Evolutionary conservation across 2,329 filamentous ascomycete genomes (phyloP).

Genomic region (Aspergillus vadensis): DNA sequence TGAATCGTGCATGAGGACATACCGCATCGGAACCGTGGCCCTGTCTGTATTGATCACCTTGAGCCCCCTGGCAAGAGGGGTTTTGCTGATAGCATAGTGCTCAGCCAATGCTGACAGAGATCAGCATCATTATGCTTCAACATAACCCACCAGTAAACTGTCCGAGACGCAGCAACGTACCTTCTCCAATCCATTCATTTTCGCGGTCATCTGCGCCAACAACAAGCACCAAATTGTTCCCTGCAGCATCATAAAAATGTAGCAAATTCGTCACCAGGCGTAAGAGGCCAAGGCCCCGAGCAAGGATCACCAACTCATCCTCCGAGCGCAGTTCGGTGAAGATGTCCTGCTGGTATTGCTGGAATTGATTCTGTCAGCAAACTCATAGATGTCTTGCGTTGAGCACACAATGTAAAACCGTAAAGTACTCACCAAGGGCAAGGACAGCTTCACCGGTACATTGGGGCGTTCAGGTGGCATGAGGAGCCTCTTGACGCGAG

Average conservation of each 20-base stretch:
- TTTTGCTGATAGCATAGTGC: slow-evolving; percentile 86
- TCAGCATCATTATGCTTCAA: slow-evolving; percentile 12
- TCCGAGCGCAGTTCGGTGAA: slow-evolving; percentile 87
- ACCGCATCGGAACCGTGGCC: slow-evolving; percentile 76
- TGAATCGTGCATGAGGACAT: slow-evolving; percentile 14
- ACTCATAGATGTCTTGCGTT: background rate
- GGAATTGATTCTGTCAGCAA: slow-evolving; percentile 21
- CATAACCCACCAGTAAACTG: background rate
- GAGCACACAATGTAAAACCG: background rate
- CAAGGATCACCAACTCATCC: slow-evolving; percentile 91
- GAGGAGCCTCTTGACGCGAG: slow-evolving; percentile 32
- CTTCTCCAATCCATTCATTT: slow-evolving; percentile 94
- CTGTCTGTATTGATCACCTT: slow-evolving; percentile 93
- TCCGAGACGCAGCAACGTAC: slow-evolving; percentile 29
- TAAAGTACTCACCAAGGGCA: slow-evolving; percentile 55
- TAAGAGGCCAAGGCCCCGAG: slow-evolving; percentile 86
- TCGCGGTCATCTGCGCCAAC: slow-evolving; percentile 90
- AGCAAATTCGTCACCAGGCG: slow-evolving; percentile 93
- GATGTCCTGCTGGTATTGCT: slow-evolving; percentile 90
- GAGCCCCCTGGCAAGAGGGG: slow-evolving; percentile 78
- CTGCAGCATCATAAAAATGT: slow-evolving; percentile 93
- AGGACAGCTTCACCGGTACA: slow-evolving; percentile 62
- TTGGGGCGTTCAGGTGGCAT: slow-evolving; percentile 47
- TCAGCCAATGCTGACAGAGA: slow-evolving; percentile 71
- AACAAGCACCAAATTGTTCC: slow-evolving; percentile 87